Percentiles rank a stretch among this genome's conserved stretches.
Evolutionary conservation across 2,329 filamentous ascomycete genomes (phyloP).

Genomic region (Stenocarpella maydis): DNA sequence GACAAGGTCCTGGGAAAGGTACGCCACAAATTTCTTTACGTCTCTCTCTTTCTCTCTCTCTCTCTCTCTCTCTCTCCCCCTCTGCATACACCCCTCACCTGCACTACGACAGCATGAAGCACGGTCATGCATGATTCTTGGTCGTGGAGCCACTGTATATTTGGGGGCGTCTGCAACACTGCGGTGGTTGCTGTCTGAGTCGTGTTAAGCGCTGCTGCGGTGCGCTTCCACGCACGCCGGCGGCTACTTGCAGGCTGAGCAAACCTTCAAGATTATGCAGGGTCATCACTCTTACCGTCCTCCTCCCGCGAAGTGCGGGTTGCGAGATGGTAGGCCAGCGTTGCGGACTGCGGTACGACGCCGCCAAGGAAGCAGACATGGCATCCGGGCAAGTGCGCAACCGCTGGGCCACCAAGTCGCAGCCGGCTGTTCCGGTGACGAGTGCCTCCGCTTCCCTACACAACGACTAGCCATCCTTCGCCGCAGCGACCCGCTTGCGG

Average conservation of each 20-base stretch:
- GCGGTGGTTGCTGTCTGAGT: neutral
- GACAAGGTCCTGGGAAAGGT: slow-evolving; percentile 89
- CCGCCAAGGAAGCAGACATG: neutral
- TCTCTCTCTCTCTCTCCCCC: slow-evolving; percentile 28
- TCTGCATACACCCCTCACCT: slow-evolving; percentile 29
- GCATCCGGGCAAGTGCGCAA: slow-evolving; percentile 10
- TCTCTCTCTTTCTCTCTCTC: too few species aligned
- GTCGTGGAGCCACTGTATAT: slow-evolving; percentile 23
- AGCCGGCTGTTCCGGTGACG: slow-evolving; percentile 20
- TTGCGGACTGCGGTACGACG: slow-evolving; percentile 12
- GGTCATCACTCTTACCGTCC: slow-evolving; percentile 5
- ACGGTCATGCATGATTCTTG: slow-evolving; percentile 13
- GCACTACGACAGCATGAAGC: slow-evolving; percentile 1
- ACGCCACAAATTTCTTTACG: slow-evolving; percentile 43
- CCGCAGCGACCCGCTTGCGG: slow-evolving; percentile 28
- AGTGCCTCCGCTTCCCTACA: slow-evolving; percentile 1
- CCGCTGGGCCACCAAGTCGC: slow-evolving; percentile 24
- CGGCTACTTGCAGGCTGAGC: slow-evolving; percentile 21
- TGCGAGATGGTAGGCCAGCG: neutral
- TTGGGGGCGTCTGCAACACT: slow-evolving; percentile 14
- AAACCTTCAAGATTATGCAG: slow-evolving; percentile 18
- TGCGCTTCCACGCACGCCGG: slow-evolving; percentile 20
- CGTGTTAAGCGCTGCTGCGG: slow-evolving; percentile 26
- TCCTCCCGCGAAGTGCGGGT: neutral
- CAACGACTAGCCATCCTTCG: slow-evolving; percentile 23